A percentile compares a stretch with the other conserved stretches of the same genome.
These are phyloP conservation scores for Ascochyta koolunga DNA, from an alignment of 2,329 filamentous ascomycete genomes.

Conservation along the genomic window DNA sequence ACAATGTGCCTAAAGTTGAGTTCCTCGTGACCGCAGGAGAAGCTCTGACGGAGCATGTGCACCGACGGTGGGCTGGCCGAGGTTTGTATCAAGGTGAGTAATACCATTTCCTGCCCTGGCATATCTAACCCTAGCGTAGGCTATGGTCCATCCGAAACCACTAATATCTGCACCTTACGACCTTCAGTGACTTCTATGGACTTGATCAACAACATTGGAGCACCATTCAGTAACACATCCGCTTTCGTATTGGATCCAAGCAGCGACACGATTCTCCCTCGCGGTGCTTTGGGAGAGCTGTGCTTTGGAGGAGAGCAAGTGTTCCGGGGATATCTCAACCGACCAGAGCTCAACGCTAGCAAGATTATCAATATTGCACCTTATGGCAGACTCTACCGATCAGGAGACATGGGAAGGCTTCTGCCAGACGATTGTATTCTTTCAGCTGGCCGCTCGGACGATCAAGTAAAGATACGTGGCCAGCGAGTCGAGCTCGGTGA, in stretches of 20 bases:
- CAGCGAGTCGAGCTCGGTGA: conserved; percentile 81
- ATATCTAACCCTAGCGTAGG: conserved; percentile 38
- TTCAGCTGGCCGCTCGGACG: conserved; percentile 75
- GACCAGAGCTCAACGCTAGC: conserved; percentile 64
- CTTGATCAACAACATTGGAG: conserved; percentile 76
- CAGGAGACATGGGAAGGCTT: conserved; percentile 81
- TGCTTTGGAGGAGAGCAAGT: conserved; percentile 89
- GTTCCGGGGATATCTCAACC: conserved; percentile 72
- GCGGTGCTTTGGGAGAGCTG: conserved; percentile 78
- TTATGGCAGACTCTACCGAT: conserved; percentile 78
- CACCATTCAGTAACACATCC: conserved; percentile 76
- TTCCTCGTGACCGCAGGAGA: conserved; percentile 85
- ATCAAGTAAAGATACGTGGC: conserved; percentile 81
- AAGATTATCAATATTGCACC: conserved; percentile 73
- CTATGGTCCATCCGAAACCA: conserved; percentile 85
- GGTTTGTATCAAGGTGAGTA: conserved; percentile 71
- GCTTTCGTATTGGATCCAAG: conserved; percentile 64
- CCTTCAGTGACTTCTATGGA: conserved; percentile 63
- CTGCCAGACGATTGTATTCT: conserved; percentile 76
- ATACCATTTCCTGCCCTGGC: neutral
- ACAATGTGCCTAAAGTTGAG: conserved; percentile 71
- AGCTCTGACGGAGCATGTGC: conserved; percentile 74
- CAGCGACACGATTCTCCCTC: conserved; percentile 59
- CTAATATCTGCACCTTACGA: conserved; percentile 83
- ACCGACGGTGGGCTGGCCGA: conserved; percentile 68